Evolutionary conservation across 495 filamentous ascomycete genomes (phyloP), one percentile per base, ranked within the genome.

Genomic region (Poronia punctata): DNA sequence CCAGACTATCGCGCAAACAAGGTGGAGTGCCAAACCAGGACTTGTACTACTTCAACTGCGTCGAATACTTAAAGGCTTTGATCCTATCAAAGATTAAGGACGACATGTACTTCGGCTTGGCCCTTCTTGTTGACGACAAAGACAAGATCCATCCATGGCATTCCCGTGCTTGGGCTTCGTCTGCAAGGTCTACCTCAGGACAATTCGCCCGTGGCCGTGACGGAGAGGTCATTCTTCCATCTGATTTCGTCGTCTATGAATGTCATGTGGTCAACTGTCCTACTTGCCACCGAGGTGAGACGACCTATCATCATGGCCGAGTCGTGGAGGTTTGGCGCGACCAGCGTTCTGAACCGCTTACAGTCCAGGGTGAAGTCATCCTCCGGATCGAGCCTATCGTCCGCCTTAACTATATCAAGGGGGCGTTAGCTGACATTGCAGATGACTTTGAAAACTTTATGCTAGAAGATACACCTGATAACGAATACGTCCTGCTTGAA

Each of bases 101-200:
- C 20, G 5, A 26, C 3, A 39, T 39, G 37, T 20, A 39, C 24
- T 39, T 39, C 12, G 37, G 37, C 3, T 17, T 39, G 37, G 37
- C 37, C 3, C 4, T 18, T 9, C n/a, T 39, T 9, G 37, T 39
- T 2, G 37, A 39, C 25, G 23, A 26, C 9, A 4, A 26, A n/a
- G 23, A 26, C 7, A 16, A 30, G 15, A 15, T 18, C 2, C 23
- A 39, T 15, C 37, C 33, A 3, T 36, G 33, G 33, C 5, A 39
- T n/a, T 28, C 21, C 3, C 22, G 22, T 2, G 22, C 22, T 2
- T 39, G 37, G 37, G 37, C 37, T 17, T 26, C 22, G 7, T 39
- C 37, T 2, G 23, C 23, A 7, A 23, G 37, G 3, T 27, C 37
- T 1, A 39, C 37, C 3, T 39, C 25, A 4, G 37, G 37, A 7